These are phyloP conservation scores for Saksenaea vasiformis DNA, from an alignment of 371 early-diverging fungal genomes.

Conservation along the genomic window DNA sequence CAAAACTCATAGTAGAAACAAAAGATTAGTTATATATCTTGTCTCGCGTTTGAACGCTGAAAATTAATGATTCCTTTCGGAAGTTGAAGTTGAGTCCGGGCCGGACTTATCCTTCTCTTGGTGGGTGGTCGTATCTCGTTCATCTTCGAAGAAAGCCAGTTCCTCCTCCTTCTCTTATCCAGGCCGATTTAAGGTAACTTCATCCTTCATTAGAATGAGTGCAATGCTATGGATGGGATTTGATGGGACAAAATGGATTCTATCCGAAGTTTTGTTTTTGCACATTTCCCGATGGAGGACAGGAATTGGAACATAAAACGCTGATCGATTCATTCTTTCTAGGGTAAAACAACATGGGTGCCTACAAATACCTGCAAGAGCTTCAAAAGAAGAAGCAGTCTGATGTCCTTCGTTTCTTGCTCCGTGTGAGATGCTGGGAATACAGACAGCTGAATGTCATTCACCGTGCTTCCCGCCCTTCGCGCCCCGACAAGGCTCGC, in stretches of 20 bases:
- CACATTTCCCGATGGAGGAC: neutral
- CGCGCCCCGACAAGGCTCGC: constrained; percentile 99
- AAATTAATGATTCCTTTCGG: no score
- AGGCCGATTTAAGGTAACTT: constrained; percentile 2
- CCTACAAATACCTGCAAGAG: constrained; percentile 97
- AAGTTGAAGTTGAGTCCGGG: neutral
- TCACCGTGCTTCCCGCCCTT: constrained; percentile 97
- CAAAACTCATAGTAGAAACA: no score
- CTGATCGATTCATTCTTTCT: neutral
- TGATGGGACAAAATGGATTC: neutral
- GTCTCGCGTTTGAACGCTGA: no score
- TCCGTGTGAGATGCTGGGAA: constrained; percentile 98
- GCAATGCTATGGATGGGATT: neutral
- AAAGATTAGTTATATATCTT: no score
- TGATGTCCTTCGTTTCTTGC: constrained; percentile 98
- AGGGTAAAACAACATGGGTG: constrained; percentile 23
- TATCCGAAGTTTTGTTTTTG: neutral
- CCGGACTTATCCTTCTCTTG: neutral
- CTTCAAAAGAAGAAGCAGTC: constrained; percentile 99
- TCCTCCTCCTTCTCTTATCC: neutral
- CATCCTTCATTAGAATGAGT: neutral
- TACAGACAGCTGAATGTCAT: constrained; percentile 97
- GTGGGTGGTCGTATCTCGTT: neutral
- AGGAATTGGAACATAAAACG: neutral
- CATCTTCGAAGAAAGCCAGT: neutral